These are phyloP conservation scores for Sphagnurus paluster DNA, from an alignment of 1,284 basidiomycete species.

Conservation along the genomic window DNA sequence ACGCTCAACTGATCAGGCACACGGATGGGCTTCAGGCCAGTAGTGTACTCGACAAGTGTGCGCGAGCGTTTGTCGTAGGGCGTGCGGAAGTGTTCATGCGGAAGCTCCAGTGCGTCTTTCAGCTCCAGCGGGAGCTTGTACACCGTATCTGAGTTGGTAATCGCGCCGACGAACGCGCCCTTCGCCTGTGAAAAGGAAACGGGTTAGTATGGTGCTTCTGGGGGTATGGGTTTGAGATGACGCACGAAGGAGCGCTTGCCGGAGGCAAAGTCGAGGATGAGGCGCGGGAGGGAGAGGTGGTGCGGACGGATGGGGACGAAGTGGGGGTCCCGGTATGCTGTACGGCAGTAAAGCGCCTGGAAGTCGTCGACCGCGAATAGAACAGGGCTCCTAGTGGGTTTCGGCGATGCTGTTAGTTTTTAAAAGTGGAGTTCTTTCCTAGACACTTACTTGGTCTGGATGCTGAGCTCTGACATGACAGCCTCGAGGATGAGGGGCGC, in stretches of 20 bases:
- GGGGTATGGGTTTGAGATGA: conserved; percentile 11
- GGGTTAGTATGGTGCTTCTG: background rate
- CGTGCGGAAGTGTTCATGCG: conserved; percentile 36
- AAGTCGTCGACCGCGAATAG: conserved; percentile 87
- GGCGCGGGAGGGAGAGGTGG: conserved; percentile 79
- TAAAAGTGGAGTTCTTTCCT: background rate
- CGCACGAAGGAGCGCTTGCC: conserved; percentile 70
- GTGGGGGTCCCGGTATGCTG: conserved; percentile 79
- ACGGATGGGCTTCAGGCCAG: conserved; percentile 51
- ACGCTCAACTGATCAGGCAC: conserved; percentile 61
- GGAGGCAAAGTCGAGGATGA: conserved; percentile 76
- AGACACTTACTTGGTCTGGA: conserved; percentile 61
- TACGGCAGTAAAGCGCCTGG: conserved; percentile 77
- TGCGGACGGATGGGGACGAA: conserved; percentile 74
- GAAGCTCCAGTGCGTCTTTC: conserved; percentile 50
- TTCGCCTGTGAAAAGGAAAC: conserved; percentile 37
- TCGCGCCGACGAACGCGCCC: conserved; percentile 67
- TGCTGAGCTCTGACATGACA: conserved; percentile 64
- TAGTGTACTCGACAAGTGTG: conserved; percentile 48
- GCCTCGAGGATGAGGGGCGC: conserved; percentile 67
- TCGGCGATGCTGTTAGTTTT: conserved; percentile 12
- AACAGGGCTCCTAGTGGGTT: conserved; percentile 54
- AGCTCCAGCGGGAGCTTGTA: conserved; percentile 62
- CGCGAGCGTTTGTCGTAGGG: conserved; percentile 51
- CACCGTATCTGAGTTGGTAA: conserved; percentile 55